Conservation (phyloP, 2,329 filamentous ascomycete species). For the Fusarium fujikuroi region DNA sequence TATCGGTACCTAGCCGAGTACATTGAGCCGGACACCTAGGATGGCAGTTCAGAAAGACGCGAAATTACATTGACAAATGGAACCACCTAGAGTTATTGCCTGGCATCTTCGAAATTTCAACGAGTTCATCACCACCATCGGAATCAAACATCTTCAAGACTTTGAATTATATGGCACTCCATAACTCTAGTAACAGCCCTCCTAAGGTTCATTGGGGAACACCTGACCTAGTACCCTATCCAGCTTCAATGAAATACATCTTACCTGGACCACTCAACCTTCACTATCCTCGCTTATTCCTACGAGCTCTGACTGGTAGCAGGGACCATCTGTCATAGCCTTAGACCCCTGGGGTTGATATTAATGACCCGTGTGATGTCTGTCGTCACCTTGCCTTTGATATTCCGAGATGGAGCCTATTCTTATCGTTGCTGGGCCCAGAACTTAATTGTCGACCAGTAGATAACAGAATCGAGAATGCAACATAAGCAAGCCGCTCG, state of each 20-base stretch:
- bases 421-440: slow-evolving; percentile 32
- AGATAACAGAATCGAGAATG: slow-evolving; percentile 29
- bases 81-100: background rate
- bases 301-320: slow-evolving; percentile 24
- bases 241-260: slow-evolving; percentile 12
- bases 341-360: slow-evolving; percentile 3
- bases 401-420: slow-evolving; percentile 8
- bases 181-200: background rate
- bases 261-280: slow-evolving; percentile 2
- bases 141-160: background rate
- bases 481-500: slow-evolving; percentile 37
- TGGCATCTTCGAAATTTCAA: background rate
- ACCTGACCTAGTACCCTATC: background rate
- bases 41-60: slow-evolving; percentile 33
- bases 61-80: slow-evolving; percentile 41
- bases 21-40: slow-evolving; percentile 5
- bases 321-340: slow-evolving; percentile 24
- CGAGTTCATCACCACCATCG: background rate
- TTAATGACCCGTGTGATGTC: slow-evolving; percentile 19
- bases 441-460: slow-evolving; percentile 26
- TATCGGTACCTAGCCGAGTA: slow-evolving; percentile 43
- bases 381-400: slow-evolving; percentile 39
- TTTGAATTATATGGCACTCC: background rate
- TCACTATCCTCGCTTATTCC: slow-evolving; percentile 21
- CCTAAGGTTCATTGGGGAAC: background rate